phyloP scores from a whole-genome alignment of 306 rosid species.

The Sicyos edulis region DNA sequence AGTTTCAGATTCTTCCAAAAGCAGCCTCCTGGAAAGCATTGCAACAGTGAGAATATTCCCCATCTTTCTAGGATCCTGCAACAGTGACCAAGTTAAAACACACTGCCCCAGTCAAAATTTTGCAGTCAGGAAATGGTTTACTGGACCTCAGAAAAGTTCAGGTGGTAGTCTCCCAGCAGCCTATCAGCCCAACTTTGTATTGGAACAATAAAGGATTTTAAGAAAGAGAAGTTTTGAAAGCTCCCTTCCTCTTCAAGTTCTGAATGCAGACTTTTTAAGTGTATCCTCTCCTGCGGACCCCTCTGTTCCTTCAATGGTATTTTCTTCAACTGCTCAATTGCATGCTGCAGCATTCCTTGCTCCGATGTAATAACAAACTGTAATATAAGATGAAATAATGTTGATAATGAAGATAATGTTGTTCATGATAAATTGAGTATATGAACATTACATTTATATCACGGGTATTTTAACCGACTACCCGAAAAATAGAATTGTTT shows the following conservation, averaged over 20 bases:
- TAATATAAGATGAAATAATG: conserved; percentile 22
- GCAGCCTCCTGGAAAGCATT: conserved; percentile 90
- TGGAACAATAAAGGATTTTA: conserved; percentile 77
- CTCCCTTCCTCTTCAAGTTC: conserved; percentile 52
- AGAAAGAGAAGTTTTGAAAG: conserved; percentile 58
- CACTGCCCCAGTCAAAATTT: not conserved
- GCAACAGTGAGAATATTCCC: conserved; percentile 80
- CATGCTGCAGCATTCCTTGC: conserved; percentile 70
- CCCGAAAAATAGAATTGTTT: too few species aligned
- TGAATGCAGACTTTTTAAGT: conserved; percentile 68
- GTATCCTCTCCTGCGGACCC: conserved; percentile 87
- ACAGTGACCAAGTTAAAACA: conserved; percentile 4
- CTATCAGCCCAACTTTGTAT: conserved; percentile 80
- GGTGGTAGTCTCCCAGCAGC: conserved; percentile 91
- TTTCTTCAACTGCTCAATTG: conserved; percentile 84
- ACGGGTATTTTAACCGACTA: too few species aligned
- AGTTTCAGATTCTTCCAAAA: conserved; percentile 78
- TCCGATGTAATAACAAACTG: conserved; percentile 89
- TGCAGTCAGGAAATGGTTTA: conserved; percentile 21
- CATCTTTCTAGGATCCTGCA: conserved; percentile 65
- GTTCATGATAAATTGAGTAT: too few species aligned
- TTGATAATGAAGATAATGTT: conserved; percentile 1
- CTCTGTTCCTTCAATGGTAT: conserved; percentile 92
- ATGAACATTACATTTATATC: too few species aligned
- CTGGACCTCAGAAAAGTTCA: conserved; percentile 79